phyloP scores from a whole-genome alignment of 768 basidiomycete species.

The Nevesoporus exiguus region DNA sequence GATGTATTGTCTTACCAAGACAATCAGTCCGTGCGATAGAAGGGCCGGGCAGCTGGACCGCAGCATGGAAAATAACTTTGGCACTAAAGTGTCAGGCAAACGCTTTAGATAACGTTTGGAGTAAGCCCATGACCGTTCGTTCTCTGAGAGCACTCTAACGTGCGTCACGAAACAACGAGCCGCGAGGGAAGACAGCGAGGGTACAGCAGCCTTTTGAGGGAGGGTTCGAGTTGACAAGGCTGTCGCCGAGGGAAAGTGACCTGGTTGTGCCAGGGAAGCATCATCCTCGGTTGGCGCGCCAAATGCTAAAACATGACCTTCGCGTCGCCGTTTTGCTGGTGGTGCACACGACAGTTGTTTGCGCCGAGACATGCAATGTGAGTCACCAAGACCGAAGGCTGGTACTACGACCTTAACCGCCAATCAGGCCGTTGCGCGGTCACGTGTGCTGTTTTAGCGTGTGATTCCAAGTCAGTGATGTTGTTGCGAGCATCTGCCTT shows the following conservation, averaged over 20 bases:
- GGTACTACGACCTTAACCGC: too few relatives aligned
- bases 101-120: constrained; percentile 39
- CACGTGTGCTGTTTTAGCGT: not conserved
- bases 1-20: constrained; percentile 39
- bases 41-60: constrained; percentile 47
- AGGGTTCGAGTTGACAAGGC: constrained; percentile 46
- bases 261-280: constrained; percentile 33
- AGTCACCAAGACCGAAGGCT: too few relatives aligned
- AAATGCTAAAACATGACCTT: constrained; percentile 24
- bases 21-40: constrained; percentile 53
- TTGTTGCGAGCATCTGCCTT: too few relatives aligned
- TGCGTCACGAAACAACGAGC: constrained; percentile 49
- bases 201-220: constrained; percentile 31
- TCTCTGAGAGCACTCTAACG: constrained; percentile 38
- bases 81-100: constrained; percentile 51
- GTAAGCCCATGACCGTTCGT: constrained; percentile 38
- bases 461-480: too few relatives aligned
- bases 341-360: not conserved
- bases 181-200: constrained; percentile 48
- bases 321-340: constrained; percentile 17
- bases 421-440: not conserved
- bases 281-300: constrained; percentile 48
- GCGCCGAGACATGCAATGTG: constrained; percentile 18
- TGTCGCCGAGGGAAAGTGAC: constrained; percentile 46
- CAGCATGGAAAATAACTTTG: constrained; percentile 51